Conservation (phyloP, 345 rosid species). For the Noccaea bulbosa region DNA sequence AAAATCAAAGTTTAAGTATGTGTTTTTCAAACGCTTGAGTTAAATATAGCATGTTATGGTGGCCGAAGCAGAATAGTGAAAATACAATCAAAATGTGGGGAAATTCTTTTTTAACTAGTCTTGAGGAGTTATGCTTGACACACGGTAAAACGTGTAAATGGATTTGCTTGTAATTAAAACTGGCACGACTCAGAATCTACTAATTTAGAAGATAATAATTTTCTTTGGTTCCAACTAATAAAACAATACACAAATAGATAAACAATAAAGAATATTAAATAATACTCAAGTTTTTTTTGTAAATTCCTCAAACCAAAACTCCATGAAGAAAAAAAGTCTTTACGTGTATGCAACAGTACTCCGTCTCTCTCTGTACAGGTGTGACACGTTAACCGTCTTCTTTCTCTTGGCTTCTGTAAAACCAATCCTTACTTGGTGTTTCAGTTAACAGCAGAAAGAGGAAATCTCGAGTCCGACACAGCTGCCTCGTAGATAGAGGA, state of each 20-base stretch:
- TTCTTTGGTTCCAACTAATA: constrained; percentile 20
- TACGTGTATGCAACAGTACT: constrained; percentile 29
- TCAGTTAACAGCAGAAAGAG: constrained; percentile 88
- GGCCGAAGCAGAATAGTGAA: too few relatives aligned
- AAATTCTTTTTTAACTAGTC: too few relatives aligned
- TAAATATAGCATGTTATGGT: too few relatives aligned
- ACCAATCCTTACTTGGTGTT: constrained; percentile 21
- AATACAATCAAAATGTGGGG: too few relatives aligned
- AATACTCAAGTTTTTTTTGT: constrained; percentile 3
- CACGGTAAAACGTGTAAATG: too few relatives aligned
- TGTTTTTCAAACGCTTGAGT: too few relatives aligned
- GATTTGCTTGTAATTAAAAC: background rate
- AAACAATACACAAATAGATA: constrained; percentile 29
- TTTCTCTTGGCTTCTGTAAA: constrained; percentile 14
- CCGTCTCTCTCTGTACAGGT: constrained; percentile 48
- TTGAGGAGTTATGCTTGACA: too few relatives aligned
- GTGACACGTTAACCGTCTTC: constrained; percentile 17
- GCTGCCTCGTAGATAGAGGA: constrained; percentile 54
- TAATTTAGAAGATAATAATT: background rate
- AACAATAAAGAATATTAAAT: constrained; percentile 40
- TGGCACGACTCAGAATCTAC: background rate
- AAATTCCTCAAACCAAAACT: constrained; percentile 19
- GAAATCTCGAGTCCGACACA: constrained; percentile 84
- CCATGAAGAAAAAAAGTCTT: constrained; percentile 15
- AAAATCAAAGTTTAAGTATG: too few relatives aligned